phyloP scores from a whole-genome alignment of 352 stramenopile genomes.

The Phytophthora capsici region DNA sequence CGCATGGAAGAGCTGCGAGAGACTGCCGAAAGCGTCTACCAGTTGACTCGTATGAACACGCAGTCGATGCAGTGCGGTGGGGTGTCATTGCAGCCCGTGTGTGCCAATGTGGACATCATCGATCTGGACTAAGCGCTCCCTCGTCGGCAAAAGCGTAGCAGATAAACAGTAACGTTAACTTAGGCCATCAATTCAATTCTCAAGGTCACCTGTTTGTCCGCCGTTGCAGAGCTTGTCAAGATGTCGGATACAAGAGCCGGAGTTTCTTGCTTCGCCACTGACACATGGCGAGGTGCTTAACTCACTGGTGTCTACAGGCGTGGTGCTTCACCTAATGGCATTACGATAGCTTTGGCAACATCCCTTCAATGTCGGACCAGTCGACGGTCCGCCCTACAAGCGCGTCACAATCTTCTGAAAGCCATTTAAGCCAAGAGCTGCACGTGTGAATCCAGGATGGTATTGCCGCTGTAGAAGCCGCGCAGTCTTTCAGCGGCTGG shows the following conservation, averaged over 20 bases:
- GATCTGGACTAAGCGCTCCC: constrained; percentile 19
- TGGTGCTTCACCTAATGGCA: no score
- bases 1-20: constrained; percentile 42
- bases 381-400: constrained; percentile 10
- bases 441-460: constrained; percentile 1
- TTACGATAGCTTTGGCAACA: background rate
- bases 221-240: constrained; percentile 6
- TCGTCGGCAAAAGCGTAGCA: background rate
- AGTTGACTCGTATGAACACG: constrained; percentile 33
- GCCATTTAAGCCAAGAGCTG: background rate
- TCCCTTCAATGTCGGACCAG: constrained; percentile 7
- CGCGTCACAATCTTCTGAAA: constrained; percentile 3
- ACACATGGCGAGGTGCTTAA: constrained; percentile 9
- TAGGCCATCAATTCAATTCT: constrained; percentile 10
- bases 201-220: constrained; percentile 5
- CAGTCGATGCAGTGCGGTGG: constrained; percentile 31
- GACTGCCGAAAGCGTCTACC: constrained; percentile 43
- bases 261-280: constrained; percentile 3
- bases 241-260: constrained; percentile 13
- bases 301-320: background rate
- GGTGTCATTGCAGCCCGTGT: constrained; percentile 14
- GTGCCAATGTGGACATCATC: constrained; percentile 5
- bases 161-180: constrained; percentile 12
- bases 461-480: background rate
- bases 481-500: constrained; percentile 2